Conservation (phyloP, 257 asterid genomes). For the Schizonepeta tenuifolia region DNA sequence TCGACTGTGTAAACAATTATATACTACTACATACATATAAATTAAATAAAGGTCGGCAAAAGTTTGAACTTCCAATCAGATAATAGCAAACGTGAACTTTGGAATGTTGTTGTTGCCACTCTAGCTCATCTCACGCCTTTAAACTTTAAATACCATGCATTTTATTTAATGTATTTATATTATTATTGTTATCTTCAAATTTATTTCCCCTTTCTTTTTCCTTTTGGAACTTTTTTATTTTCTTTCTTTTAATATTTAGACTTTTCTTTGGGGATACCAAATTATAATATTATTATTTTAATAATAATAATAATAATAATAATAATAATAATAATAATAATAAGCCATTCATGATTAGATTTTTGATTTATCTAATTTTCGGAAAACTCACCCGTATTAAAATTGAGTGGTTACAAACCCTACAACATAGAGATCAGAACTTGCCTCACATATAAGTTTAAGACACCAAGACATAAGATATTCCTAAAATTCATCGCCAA, state of each 20-base stretch:
- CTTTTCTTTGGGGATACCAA: neutral
- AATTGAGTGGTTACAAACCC: too few species aligned
- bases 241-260: too few species aligned
- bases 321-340: too few species aligned
- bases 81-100: conserved; percentile 20
- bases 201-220: too few species aligned
- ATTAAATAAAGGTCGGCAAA: conserved; percentile 21
- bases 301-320: too few species aligned
- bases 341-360: neutral
- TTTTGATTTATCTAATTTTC: neutral
- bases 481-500: too few species aligned
- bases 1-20: neutral
- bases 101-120: conserved; percentile 22
- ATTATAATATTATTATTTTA: neutral
- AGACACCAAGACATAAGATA: too few species aligned
- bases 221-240: too few species aligned
- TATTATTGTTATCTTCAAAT: neutral
- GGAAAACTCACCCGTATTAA: too few species aligned
- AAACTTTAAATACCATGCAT: conserved; percentile 2
- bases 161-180: neutral
- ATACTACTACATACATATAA: neutral
- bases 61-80: conserved; percentile 1
- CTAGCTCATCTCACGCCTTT: neutral
- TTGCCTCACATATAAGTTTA: too few species aligned
- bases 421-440: too few species aligned